Evolutionary conservation across 768 basidiomycete genomes (phyloP), one percentile per base, ranked within the genome.

Genomic region (Termitomyces sp.): DNA sequence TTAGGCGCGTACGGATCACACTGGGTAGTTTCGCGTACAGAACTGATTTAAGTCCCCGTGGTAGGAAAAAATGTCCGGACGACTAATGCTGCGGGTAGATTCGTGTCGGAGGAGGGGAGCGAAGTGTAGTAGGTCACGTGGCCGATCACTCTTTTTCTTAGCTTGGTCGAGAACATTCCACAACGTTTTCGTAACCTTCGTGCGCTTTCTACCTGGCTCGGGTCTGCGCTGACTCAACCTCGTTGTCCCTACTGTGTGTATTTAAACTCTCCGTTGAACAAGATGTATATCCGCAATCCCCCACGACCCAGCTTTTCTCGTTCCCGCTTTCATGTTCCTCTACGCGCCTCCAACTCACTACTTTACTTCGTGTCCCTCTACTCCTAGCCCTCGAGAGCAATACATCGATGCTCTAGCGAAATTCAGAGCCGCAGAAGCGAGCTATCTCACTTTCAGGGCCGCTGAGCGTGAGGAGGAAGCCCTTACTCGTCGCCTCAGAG

Each of bases 361-460:
- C 38, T 32, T 16, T n/a, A n/a, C 35, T 1, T 51, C 24, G 30
- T 46, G 43, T 49, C 14, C 32, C 14, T 47, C 45, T 47, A 4
- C 45, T 12, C 14, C 36, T 54, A 63, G 44, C 49, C 64, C 73
- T 35, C 69, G 70, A 32, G 69, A 73, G n/a, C 69, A 63, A 33
- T 76, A 76, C 61, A 60, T 73, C n/a, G 66, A 68, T 51, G 72
- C 75, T 32, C 60, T 75, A 38, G 72, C 73, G 4, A 65, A 70
- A 58, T 68, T 70, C 18, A 68, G 67, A 52, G 68, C 72, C 47
- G 73, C 75, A 7, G 71, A 75, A 59, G 68, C 68, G 9, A 69
- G 72, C 44, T 75, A 73, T 42, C 65, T 75, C 32, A 67, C 70
- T 42, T 68, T 66, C 4, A 62, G 72, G 53, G 68, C 70, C 22